These are phyloP conservation scores for Trebouxia sp. DNA, from an alignment of 139 green algal genomes.

Conservation along the genomic window DNA sequence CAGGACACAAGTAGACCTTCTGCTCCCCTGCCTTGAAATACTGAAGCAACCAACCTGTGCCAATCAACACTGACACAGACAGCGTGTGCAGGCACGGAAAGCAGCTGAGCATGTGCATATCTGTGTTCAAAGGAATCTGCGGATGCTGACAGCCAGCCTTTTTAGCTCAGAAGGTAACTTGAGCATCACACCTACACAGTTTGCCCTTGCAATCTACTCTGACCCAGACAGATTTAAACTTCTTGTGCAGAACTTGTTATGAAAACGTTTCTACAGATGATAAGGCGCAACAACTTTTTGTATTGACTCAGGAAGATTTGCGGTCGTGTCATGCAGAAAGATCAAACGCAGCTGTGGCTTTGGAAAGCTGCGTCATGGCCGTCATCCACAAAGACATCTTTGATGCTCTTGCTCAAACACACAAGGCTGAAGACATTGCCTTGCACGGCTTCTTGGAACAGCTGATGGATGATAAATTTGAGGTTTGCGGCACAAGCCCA, in stretches of 20 bases:
- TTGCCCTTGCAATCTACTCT: too few species aligned
- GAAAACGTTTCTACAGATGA: too few species aligned
- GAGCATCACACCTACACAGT: too few species aligned
- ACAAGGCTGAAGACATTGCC: constrained; percentile 8
- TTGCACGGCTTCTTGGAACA: background rate
- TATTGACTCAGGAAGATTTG: too few species aligned
- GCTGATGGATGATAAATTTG: background rate
- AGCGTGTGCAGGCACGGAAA: background rate
- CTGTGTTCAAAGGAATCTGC: constrained; percentile 5
- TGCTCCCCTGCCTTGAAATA: background rate
- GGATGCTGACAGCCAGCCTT: too few species aligned
- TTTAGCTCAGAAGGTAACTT: too few species aligned
- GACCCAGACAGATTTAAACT: too few species aligned
- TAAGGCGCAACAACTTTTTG: too few species aligned
- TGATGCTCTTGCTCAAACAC: background rate
- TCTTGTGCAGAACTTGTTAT: too few species aligned
- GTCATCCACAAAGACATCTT: background rate
- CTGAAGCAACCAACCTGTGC: too few species aligned
- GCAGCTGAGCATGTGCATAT: constrained; percentile 5
- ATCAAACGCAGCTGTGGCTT: background rate
- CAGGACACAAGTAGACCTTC: background rate
- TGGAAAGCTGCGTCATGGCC: background rate
- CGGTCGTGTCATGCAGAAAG: background rate
- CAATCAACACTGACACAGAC: too few species aligned
- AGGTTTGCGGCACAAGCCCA: background rate